These are phyloP conservation scores for Candida morakotiae DNA, from an alignment of 805 yeast species.

Conservation along the genomic window DNA sequence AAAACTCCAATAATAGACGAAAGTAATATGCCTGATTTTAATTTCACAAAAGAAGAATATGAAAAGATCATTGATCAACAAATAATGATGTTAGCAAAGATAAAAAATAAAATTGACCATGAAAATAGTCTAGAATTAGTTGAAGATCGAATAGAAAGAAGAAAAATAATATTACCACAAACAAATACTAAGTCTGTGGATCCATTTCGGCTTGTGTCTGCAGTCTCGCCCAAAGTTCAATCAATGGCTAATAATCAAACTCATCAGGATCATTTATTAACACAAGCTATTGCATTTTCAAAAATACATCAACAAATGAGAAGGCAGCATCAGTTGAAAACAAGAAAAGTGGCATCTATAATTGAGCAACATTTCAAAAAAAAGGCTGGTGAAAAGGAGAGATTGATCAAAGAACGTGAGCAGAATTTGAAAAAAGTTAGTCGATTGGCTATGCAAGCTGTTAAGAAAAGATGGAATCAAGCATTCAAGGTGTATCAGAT, in stretches of 20 bases:
- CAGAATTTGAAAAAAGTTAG: conserved; percentile 67
- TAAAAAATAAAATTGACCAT: conserved; percentile 31
- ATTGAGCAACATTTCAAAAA: conserved; percentile 84
- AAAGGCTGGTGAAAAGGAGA: conserved; percentile 83
- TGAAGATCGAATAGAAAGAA: conserved; percentile 46
- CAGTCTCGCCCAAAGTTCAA: conserved; percentile 40
- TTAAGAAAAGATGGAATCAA: conserved; percentile 83
- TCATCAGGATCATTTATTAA: conserved; percentile 67
- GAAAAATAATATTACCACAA: conserved; percentile 44
- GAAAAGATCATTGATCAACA: conserved; percentile 55
- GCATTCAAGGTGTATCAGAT: conserved; percentile 80
- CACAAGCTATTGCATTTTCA: conserved; percentile 72
- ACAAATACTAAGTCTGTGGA: conserved; percentile 40
- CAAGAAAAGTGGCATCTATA: conserved; percentile 73
- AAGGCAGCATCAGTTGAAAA: conserved; percentile 59
- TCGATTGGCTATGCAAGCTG: conserved; percentile 77
- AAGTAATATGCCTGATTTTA: conserved; percentile 23
- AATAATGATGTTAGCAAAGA: conserved; percentile 42
- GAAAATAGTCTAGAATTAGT: conserved; percentile 37
- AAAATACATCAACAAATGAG: conserved; percentile 65
- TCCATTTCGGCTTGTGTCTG: conserved; percentile 42
- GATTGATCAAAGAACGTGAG: conserved; percentile 71
- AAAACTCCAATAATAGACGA: conserved; percentile 38
- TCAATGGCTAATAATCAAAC: conserved; percentile 42
- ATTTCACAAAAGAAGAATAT: conserved; percentile 50